Percentiles rank a stretch among this genome's conserved stretches.
Evolutionary conservation across 1,139 yeast species (phyloP).

Genomic region (Magnusiomyces paraingens): DNA sequence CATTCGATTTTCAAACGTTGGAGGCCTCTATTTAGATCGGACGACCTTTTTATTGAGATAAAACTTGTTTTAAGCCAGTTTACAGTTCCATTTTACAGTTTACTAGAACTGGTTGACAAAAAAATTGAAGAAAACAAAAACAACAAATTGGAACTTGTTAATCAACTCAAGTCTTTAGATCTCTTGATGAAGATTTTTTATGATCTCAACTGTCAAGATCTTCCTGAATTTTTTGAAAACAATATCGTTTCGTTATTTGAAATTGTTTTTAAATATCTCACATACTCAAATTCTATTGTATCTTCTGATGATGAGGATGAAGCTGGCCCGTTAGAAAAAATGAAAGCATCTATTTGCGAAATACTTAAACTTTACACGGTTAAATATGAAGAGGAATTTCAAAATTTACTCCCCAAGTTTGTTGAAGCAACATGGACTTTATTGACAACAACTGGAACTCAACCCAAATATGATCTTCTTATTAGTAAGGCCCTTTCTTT

Average conservation of each 20-base stretch:
- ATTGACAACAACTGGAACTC: constrained; percentile 57
- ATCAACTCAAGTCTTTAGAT: constrained; percentile 62
- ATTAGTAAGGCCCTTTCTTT: constrained; percentile 78
- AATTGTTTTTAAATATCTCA: constrained; percentile 72
- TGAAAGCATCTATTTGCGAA: constrained; percentile 81
- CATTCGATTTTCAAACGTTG: constrained; percentile 95
- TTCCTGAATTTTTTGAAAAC: constrained; percentile 97
- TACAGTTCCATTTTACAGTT: constrained; percentile 67
- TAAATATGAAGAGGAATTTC: constrained; percentile 88
- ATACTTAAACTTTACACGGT: constrained; percentile 79
- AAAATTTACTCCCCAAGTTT: constrained; percentile 64
- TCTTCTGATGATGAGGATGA: constrained; percentile 62
- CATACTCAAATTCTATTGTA: constrained; percentile 49
- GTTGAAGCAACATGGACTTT: constrained; percentile 80
- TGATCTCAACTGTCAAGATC: constrained; percentile 94
- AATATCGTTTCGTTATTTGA: constrained; percentile 71
- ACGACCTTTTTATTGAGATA: constrained; percentile 82
- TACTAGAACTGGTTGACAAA: constrained; percentile 61
- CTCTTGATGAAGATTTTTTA: constrained; percentile 74
- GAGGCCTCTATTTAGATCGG: constrained; percentile 91
- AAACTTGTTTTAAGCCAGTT: constrained; percentile 80
- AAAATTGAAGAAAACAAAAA: constrained; percentile 47
- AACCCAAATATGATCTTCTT: constrained; percentile 75
- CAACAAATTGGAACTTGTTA: constrained; percentile 43
- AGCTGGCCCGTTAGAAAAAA: constrained; percentile 61